These are phyloP conservation scores for Phoenix dactylifera DNA, from an alignment of 176 grass and related monocot genomes.

Conservation along the genomic window DNA sequence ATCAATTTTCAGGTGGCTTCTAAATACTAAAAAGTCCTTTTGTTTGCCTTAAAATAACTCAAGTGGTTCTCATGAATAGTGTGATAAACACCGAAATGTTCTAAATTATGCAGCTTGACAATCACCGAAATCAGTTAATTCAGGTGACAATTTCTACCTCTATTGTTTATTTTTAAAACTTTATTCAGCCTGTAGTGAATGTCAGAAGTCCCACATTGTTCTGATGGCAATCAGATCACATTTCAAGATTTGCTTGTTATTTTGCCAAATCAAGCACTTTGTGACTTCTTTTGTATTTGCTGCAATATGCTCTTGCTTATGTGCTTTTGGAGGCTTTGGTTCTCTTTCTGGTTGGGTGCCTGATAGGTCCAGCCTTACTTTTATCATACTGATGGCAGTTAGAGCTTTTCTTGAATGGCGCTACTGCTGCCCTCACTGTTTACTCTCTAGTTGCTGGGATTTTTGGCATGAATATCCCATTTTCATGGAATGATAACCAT, in stretches of 20 bases:
- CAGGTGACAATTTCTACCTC: constrained; percentile 12
- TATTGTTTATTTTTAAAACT: no score
- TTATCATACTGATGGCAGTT: neutral
- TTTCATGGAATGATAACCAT: constrained; percentile 14
- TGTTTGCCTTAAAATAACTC: neutral
- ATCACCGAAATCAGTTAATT: constrained; percentile 23
- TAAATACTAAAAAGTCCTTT: constrained; percentile 1
- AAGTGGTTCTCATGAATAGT: neutral
- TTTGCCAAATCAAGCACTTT: no score
- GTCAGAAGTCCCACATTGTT: no score
- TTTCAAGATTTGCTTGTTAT: no score
- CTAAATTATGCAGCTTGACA: constrained; percentile 17
- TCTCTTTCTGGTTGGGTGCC: no score
- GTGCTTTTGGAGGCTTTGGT: no score
- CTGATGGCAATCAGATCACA: no score
- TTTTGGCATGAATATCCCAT: constrained; percentile 26
- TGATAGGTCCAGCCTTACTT: neutral
- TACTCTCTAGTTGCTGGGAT: constrained; percentile 17
- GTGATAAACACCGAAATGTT: neutral
- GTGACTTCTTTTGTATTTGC: no score
- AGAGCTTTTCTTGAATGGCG: constrained; percentile 20
- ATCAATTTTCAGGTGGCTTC: constrained; percentile 22
- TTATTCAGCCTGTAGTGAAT: no score
- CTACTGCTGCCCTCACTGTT: constrained; percentile 13
- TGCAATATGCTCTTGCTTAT: no score